A percentile compares a stretch with the other conserved stretches of the same genome.
These are phyloP conservation scores for Nymphaea thermarum DNA, from an alignment of 164 flowering plant genomes.

Conservation along the genomic window DNA sequence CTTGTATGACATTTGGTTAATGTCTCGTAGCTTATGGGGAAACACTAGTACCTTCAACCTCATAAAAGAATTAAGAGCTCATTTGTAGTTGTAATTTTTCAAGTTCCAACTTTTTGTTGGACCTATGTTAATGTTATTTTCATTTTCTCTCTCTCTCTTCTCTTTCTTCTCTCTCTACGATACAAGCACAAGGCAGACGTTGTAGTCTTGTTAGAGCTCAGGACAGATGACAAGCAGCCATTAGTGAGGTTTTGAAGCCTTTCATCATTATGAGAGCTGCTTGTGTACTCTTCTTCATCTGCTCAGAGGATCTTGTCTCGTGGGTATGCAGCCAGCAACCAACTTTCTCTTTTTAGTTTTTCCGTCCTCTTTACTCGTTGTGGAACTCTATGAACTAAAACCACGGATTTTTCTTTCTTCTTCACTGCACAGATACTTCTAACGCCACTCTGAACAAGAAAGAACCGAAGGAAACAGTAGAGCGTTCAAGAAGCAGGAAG, in stretches of 20 bases:
- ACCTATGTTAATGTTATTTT: too few relatives aligned
- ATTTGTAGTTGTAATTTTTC: too few relatives aligned
- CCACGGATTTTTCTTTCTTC: background rate
- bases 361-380: slow-evolving; percentile 5
- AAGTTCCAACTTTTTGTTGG: too few relatives aligned
- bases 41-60: too few relatives aligned
- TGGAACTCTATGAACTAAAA: slow-evolving; percentile 9
- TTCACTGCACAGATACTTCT: background rate
- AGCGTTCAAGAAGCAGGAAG: background rate
- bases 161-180: background rate
- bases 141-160: background rate
- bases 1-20: too few relatives aligned
- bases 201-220: background rate
- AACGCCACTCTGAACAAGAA: background rate
- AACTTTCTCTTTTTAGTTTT: slow-evolving; percentile 1
- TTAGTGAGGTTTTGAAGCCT: background rate
- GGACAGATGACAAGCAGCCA: background rate
- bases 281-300: background rate
- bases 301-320: background rate
- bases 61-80: too few relatives aligned
- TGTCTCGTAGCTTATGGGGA: too few relatives aligned
- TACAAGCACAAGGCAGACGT: background rate
- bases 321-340: background rate
- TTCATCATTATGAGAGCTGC: background rate
- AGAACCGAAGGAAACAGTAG: background rate